phyloP scores from a whole-genome alignment of 768 basidiomycete species.

The Exsudoporus frostii region DNA sequence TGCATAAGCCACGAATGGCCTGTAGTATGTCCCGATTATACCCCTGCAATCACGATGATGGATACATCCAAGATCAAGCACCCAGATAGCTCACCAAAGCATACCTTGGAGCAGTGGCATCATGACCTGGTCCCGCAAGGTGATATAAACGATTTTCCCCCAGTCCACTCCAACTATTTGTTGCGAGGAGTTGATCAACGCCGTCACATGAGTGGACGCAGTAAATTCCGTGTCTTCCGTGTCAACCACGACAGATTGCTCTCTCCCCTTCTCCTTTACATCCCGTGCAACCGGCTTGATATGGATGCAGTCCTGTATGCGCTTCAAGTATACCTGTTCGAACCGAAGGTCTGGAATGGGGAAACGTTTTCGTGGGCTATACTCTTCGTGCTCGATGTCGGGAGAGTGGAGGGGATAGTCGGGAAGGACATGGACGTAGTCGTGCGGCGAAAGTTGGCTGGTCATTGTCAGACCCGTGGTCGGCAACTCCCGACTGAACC shows the following conservation, averaged over 20 bases:
- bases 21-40: slow-evolving; percentile 31
- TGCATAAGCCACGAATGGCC: slow-evolving; percentile 26
- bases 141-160: slow-evolving; percentile 59
- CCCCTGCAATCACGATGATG: slow-evolving; percentile 22
- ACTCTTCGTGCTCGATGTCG: slow-evolving; percentile 13
- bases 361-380: slow-evolving; percentile 36
- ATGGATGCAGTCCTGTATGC: slow-evolving; percentile 51
- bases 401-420: slow-evolving; percentile 17
- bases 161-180: slow-evolving; percentile 49
- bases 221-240: slow-evolving; percentile 20
- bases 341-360: slow-evolving; percentile 76
- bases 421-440: slow-evolving; percentile 15
- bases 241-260: slow-evolving; percentile 10
- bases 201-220: slow-evolving; percentile 26
- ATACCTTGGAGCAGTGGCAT: slow-evolving; percentile 66
- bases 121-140: slow-evolving; percentile 64
- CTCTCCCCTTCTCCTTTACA: slow-evolving; percentile 34
- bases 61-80: neutral
- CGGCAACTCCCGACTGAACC: slow-evolving; percentile 20
- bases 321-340: slow-evolving; percentile 67
- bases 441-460: slow-evolving; percentile 1
- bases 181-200: slow-evolving; percentile 31
- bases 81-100: slow-evolving; percentile 48
- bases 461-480: slow-evolving; percentile 21
- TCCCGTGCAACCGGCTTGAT: slow-evolving; percentile 29